Base-by-base conservation (phyloP, 1,284 basidiomycete species). In the Ceraceosorus guamensis region DNA sequence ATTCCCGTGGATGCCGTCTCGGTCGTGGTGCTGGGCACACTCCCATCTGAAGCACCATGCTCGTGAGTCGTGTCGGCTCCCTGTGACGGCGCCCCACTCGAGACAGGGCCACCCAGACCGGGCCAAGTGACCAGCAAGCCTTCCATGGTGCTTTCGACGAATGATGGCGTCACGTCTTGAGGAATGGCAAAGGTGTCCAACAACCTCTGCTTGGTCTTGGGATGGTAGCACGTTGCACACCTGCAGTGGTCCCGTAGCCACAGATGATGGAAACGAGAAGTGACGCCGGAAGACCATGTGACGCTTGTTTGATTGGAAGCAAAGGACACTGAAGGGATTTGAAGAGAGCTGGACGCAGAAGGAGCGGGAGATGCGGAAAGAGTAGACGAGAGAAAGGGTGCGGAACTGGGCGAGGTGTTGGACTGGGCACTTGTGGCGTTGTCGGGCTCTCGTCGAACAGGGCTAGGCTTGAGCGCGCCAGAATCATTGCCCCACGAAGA, bases 211-310 rank as follows among this genome's bases (percentile, higher is more conserved):
- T 91, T 93, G 7, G 93, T 97, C 57, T 85, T 77, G 0, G 86
- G 80, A 77, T 97, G 93, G 73, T 88, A 93, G 77, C 91, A 96
- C 50, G 84, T 78, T 0, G 86, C 77, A 76, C 91, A 96, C 35
- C 91, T 83, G 73, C 93, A 98, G 71, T 97, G 92, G 73, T 89
- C 88, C 10, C 85, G 79, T 30, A 89, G 77, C 83, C 85, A 88
- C 46, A 86, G 79, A 70, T 86, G 81, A 73, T 87, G 84, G 71
- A 41, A 41, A 16, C 39, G 39, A 16, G 11, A 11, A 11, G 16
- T 41, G 85, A 87, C 13, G 45, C 41, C 46, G 10, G 14, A 53
- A 8, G 39, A 54, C 13, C 16, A 54, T 13, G 6, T 8, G 24
- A 41, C 39, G 39, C 39, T 41, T 24, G 24, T 24, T 24, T 24